These are phyloP conservation scores for Hamigera avellanea DNA, from an alignment of 495 filamentous ascomycete genomes.

Conservation along the genomic window DNA sequence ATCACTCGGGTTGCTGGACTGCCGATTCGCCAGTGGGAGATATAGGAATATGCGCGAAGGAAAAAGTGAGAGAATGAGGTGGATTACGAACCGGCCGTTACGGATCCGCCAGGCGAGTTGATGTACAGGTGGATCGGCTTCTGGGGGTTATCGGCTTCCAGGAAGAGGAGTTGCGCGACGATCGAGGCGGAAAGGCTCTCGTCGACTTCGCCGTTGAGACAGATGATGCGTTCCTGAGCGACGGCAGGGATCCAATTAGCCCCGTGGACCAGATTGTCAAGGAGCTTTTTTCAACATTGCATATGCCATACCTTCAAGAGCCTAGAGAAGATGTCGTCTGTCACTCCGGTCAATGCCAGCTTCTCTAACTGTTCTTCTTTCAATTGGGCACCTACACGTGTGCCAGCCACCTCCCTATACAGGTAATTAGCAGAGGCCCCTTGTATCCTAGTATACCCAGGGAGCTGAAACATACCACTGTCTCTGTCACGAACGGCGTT, in stretches of 20 bases:
- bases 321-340: constrained; percentile 78
- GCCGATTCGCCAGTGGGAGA: too few species aligned
- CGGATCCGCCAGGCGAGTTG: constrained; percentile 91
- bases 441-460: not conserved
- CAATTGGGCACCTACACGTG: constrained; percentile 50
- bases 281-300: not conserved
- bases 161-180: constrained; percentile 91
- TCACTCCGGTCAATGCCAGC: constrained; percentile 10
- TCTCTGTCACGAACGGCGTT: constrained; percentile 67
- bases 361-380: constrained; percentile 3
- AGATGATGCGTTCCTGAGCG: constrained; percentile 80
- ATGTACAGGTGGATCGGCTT: constrained; percentile 97
- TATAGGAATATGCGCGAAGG: too few species aligned
- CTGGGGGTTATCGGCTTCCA: constrained; percentile 89
- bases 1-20: too few species aligned
- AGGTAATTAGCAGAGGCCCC: constrained; percentile 19
- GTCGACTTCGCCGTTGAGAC: constrained; percentile 85
- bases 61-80: not conserved
- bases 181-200: constrained; percentile 80
- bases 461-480: constrained; percentile 50
- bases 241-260: not conserved
- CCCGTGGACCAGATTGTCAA: not conserved
- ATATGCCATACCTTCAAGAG: constrained; percentile 49
- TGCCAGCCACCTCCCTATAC: constrained; percentile 77
- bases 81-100: constrained; percentile 56